Conservation (phyloP, 164 flowering plant species). For the Vitis labrusca region DNA sequence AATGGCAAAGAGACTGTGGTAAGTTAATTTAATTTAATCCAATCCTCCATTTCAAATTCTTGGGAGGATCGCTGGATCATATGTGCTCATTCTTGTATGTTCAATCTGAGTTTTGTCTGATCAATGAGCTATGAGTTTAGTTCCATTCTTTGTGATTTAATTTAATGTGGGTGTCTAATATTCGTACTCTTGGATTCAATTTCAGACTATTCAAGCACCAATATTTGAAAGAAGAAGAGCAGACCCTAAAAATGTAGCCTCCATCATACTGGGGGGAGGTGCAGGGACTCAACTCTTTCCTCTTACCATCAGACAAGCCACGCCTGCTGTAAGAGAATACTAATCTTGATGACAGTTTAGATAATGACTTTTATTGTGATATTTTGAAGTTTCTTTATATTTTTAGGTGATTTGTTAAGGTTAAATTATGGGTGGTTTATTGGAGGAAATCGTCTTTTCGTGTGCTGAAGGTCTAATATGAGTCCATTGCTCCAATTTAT, state of each 20-base stretch:
- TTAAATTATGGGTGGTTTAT: neutral
- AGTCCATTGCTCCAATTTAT: neutral
- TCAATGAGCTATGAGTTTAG: neutral
- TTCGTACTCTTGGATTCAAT: slow-evolving; percentile 1
- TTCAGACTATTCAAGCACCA: slow-evolving; percentile 47
- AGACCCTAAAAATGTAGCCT: slow-evolving; percentile 72
- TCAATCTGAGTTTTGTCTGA: neutral
- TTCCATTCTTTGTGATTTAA: neutral
- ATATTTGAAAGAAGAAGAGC: slow-evolving; percentile 41
- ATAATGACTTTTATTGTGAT: neutral
- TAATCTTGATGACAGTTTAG: neutral
- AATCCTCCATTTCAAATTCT: neutral
- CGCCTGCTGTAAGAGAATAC: slow-evolving; percentile 71
- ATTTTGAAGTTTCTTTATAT: neutral
- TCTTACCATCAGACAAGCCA: slow-evolving; percentile 73
- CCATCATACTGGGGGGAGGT: slow-evolving; percentile 89
- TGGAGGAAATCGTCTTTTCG: neutral
- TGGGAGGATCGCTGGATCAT: neutral
- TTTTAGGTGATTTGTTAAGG: neutral
- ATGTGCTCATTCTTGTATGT: neutral
- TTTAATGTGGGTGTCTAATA: neutral
- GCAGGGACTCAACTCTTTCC: slow-evolving; percentile 83
- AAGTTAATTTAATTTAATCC: slow-evolving; percentile 11
- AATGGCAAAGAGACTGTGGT: slow-evolving; percentile 53
- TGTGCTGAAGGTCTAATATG: neutral